phyloP scores from a whole-genome alignment of 352 stramenopile genomes.

The Phytophthora constricta region DNA sequence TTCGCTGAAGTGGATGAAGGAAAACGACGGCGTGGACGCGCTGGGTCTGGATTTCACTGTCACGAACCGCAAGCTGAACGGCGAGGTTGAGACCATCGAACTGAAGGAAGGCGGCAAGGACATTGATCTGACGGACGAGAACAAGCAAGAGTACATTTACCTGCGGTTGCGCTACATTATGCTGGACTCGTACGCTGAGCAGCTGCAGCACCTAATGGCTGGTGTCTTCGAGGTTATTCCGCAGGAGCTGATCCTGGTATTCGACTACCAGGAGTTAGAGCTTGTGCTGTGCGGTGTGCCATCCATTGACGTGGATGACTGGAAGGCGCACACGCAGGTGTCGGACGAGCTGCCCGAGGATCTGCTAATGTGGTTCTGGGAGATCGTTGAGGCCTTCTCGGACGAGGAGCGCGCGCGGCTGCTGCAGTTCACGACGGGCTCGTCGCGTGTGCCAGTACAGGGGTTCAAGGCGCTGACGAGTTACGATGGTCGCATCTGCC shows the following conservation, averaged over 20 bases:
- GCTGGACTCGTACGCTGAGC: slow-evolving; percentile 93
- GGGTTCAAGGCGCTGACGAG: slow-evolving; percentile 85
- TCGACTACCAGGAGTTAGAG: slow-evolving; percentile 87
- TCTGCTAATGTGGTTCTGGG: slow-evolving; percentile 84
- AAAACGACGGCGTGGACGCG: slow-evolving; percentile 82
- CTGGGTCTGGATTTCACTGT: slow-evolving; percentile 85
- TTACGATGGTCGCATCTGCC: slow-evolving; percentile 83
- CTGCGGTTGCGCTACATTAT: slow-evolving; percentile 96
- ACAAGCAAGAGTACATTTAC: slow-evolving; percentile 98
- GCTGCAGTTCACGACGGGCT: slow-evolving; percentile 87
- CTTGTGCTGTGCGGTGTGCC: slow-evolving; percentile 82
- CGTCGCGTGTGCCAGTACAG: slow-evolving; percentile 85
- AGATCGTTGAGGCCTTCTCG: slow-evolving; percentile 65
- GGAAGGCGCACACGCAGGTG: slow-evolving; percentile 90
- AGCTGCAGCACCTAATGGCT: slow-evolving; percentile 92
- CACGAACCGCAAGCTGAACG: slow-evolving; percentile 77
- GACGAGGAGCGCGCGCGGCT: slow-evolving; percentile 83
- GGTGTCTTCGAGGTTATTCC: slow-evolving; percentile 98
- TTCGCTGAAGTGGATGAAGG: slow-evolving; percentile 84
- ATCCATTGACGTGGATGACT: slow-evolving; percentile 86
- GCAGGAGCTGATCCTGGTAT: slow-evolving; percentile 83
- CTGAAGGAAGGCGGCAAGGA: slow-evolving; percentile 85
- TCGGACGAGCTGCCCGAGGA: slow-evolving; percentile 80
- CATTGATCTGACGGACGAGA: slow-evolving; percentile 94
- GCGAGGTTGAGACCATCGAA: slow-evolving; percentile 82